Base-by-base conservation (phyloP, 805 yeast genomes). In the Saccharomyces kudriavzevii region DNA sequence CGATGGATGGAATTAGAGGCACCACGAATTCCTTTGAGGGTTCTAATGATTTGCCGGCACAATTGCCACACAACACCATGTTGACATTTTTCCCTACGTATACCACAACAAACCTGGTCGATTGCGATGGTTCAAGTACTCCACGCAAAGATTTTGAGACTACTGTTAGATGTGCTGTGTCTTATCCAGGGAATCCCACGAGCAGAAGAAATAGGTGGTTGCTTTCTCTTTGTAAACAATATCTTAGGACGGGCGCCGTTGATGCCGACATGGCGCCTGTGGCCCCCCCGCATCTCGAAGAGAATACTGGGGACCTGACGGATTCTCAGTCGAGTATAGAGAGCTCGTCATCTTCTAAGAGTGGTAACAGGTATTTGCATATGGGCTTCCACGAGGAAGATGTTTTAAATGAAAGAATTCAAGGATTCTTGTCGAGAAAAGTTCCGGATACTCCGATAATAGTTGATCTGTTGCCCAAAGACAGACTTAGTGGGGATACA, bases 151-250 rank as follows among this genome's bases (percentile, higher is more conserved):
- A 62, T 6, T 81, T 74, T 57, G 78, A 78, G 43, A 79, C 85
- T 1, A 81, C 82, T 35, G 80, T 91, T 2, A 76, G 87, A 47
- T 96, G 97, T 5, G 81, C 87, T 78, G 76, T 81, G 10, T 77
- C 63, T 51, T 75, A 87, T 45, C 89, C 90, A 0, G 95, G 95
- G 0, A 73, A 63, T 51, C 48, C 78, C 8, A 78, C 82, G 75
- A 78, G 80, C 29, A 74, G 95, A 45, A 89, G 85, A 62, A 89
- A 89, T 67, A 73, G 84, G 54, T 66, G 91, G 47, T 73, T 91
- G 30, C 66, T 86, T 24, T 77, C 89, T 0, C 69, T 89, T 47
- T 88, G 89, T 2, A 80, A 81, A 55, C 89, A 87, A 66, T 72
- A 60, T 52, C 46, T 62, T 25, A 60, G 54, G 43, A 59, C 63